A percentile compares a stretch with the other conserved stretches of the same genome.
phyloP scores from a whole-genome alignment of 2,329 filamentous ascomycete genomes.

The Cucurbitaria berberidis region DNA sequence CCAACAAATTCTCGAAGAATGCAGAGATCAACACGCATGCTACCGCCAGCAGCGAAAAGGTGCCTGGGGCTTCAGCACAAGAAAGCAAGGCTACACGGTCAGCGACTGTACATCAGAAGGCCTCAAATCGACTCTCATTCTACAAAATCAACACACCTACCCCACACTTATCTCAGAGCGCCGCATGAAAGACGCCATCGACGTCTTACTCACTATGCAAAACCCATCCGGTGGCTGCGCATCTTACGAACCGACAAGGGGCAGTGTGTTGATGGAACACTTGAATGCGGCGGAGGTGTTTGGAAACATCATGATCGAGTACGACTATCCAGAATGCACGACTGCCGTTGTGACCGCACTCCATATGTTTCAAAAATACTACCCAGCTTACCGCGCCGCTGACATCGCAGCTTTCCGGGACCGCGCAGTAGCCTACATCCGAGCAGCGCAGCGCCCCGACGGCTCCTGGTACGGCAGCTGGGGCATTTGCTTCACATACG shows the following conservation, averaged over 20 bases:
- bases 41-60: slow-evolving; percentile 93
- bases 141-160: slow-evolving; percentile 77
- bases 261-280: slow-evolving; percentile 77
- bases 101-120: slow-evolving; percentile 94
- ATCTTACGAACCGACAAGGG: slow-evolving; percentile 86
- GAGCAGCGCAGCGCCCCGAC: slow-evolving; percentile 74
- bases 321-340: slow-evolving; percentile 97
- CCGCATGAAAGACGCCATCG: slow-evolving; percentile 84
- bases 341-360: slow-evolving; percentile 91
- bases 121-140: slow-evolving; percentile 81
- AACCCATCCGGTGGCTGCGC: slow-evolving; percentile 85
- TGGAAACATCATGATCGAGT: slow-evolving; percentile 96
- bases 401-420: slow-evolving; percentile 78
- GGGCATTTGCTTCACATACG: slow-evolving; percentile 98
- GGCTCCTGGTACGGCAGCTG: slow-evolving; percentile 98
- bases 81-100: slow-evolving; percentile 90
- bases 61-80: slow-evolving; percentile 95
- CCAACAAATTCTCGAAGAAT: slow-evolving; percentile 88
- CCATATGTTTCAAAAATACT: slow-evolving; percentile 79
- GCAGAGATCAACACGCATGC: slow-evolving; percentile 74
- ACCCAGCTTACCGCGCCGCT: slow-evolving; percentile 76
- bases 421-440: slow-evolving; percentile 82
- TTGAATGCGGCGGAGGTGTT: slow-evolving; percentile 98
- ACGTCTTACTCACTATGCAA: slow-evolving; percentile 90
- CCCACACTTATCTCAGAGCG: slow-evolving; percentile 75